Base-by-base conservation (phyloP, 2,329 filamentous ascomycete species). In the Leptographium procerum region DNA sequence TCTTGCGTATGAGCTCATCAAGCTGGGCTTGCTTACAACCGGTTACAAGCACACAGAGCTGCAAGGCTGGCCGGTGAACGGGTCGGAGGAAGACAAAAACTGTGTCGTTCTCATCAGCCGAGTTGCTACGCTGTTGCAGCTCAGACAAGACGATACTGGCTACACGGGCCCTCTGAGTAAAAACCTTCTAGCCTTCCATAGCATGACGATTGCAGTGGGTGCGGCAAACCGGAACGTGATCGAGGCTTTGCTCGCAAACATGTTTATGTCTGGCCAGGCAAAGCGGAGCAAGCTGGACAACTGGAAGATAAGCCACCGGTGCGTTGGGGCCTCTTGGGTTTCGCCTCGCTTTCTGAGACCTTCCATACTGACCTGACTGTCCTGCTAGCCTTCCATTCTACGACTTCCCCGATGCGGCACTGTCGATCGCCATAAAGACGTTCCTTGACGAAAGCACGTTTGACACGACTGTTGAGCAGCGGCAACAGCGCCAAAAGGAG, bases 111-210 rank as follows among this genome's bases (percentile, higher is more conserved):
- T 99, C 51, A 85, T 97, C 66, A 94, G 91, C 64, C 87, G 94
- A 45, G 87, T 91, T 61, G 89, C 91, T 16, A 91, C 88, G 57
- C 77, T 97, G 59, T 82, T 91, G 56, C 89, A 88, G 67, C 78
- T 97, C 61, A 83, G 85, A 34, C 94, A 99, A 69, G 82, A 89
- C 65, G 79, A 82, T 4, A 91, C 92, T 65, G 94, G 94, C 33
- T 99, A 96, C 72, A 96, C 92, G 2, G 94, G 94, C 0, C 92
- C 94, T 1, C 79, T 99, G 1, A 96, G 91, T 76, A 87, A 94
- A 71, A 91, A 92, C 64, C 78, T 96, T 56, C 79, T 99, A 48
- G 86, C 85, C 29, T 99, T 91, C 75, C 88, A 90, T 61, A 91
- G 90, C 1, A 78, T 97, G 59, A 85, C 90, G 47, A 86, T 86